phyloP scores from a whole-genome alignment of 352 stramenopile genomes.

The Aphanomyces cochlioides region DNA sequence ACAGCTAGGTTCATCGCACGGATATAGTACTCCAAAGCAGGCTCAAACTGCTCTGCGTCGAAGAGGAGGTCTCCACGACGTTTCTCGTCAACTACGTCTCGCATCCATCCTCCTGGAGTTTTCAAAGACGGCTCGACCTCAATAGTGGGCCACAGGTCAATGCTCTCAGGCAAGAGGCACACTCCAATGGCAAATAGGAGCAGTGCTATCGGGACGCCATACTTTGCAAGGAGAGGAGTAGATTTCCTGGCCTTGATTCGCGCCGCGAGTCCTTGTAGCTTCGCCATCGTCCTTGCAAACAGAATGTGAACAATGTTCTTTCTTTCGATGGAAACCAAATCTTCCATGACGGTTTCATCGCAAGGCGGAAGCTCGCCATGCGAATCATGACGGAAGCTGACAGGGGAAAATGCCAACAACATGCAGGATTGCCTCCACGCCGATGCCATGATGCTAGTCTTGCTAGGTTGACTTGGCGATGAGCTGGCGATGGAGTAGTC shows the following conservation, averaged over 20 bases:
- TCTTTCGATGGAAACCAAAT: too few relatives aligned
- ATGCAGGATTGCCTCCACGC: too few relatives aligned
- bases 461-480: too few relatives aligned
- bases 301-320: too few relatives aligned
- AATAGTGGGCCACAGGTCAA: not conserved
- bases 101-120: conserved; percentile 7
- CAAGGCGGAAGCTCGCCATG: too few relatives aligned
- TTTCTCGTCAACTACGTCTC: conserved; percentile 19
- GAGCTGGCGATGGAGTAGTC: too few relatives aligned
- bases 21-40: conserved; percentile 18
- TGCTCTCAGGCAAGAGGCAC: not conserved
- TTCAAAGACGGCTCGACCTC: not conserved
- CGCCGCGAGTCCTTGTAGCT: not conserved
- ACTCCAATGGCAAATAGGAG: conserved; percentile 8
- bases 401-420: too few relatives aligned
- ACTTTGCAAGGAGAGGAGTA: not conserved
- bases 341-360: too few relatives aligned
- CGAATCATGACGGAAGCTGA: too few relatives aligned
- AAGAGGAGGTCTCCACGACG: conserved; percentile 13
- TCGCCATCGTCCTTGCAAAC: not conserved
- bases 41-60: conserved; percentile 10
- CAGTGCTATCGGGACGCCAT: conserved; percentile 20
- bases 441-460: too few relatives aligned
- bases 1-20: conserved; percentile 1
- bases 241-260: conserved; percentile 7